A percentile compares a stretch with the other conserved stretches of the same genome.
phyloP scores from a whole-genome alignment of 352 stramenopile species.

The Phytopythium helicoides region DNA sequence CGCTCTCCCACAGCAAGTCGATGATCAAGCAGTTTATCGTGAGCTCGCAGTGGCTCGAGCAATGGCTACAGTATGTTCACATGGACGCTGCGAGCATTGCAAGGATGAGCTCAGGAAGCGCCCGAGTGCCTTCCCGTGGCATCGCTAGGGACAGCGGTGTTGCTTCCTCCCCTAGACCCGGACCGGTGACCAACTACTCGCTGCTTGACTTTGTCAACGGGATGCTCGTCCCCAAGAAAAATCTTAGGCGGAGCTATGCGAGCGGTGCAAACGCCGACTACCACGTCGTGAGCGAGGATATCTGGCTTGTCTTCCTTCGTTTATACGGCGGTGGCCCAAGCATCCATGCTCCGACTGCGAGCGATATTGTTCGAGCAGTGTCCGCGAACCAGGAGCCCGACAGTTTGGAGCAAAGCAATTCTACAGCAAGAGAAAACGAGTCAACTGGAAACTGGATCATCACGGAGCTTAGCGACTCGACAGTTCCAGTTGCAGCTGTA shows the following conservation, averaged over 20 bases:
- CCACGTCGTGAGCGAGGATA: constrained; percentile 61
- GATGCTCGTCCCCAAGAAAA: constrained; percentile 42
- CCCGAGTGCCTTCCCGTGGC: too few relatives aligned
- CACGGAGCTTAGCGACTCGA: constrained; percentile 45
- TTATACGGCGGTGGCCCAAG: constrained; percentile 66
- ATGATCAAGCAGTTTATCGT: constrained; percentile 46
- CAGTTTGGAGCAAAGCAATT: too few relatives aligned
- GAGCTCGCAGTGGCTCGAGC: constrained; percentile 55
- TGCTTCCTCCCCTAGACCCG: constrained; percentile 25
- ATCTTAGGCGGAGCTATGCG: constrained; percentile 38
- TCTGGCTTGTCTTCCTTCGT: constrained; percentile 58
- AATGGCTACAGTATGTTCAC: constrained; percentile 69
- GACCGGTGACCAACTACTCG: constrained; percentile 62
- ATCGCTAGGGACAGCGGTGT: constrained; percentile 7
- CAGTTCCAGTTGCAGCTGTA: constrained; percentile 14
- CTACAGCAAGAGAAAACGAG: neutral
- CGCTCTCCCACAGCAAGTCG: constrained; percentile 23
- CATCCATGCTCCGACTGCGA: constrained; percentile 35
- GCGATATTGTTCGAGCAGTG: neutral
- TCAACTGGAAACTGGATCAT: constrained; percentile 38
- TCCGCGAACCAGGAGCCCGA: neutral
- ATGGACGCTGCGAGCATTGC: constrained; percentile 25
- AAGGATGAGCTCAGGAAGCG: too few relatives aligned
- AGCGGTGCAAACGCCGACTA: constrained; percentile 43
- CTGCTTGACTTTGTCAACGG: constrained; percentile 67